These are phyloP conservation scores for Colletotrichum musae DNA, from an alignment of 2,329 filamentous ascomycete species.

Conservation along the genomic window DNA sequence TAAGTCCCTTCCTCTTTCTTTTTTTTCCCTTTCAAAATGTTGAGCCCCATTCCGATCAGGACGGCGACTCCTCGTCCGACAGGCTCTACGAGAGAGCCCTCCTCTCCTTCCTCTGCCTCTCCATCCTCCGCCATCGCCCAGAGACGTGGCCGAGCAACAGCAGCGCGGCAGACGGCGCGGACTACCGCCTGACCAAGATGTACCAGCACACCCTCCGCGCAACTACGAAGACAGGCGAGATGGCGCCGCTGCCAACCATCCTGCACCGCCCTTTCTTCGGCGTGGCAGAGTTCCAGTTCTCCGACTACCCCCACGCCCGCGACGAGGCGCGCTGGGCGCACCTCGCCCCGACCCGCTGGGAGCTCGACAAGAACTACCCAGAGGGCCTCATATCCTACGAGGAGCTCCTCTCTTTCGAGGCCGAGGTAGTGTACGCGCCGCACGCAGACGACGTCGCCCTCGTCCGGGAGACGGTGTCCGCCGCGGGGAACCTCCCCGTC, in stretches of 20 bases:
- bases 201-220: conserved; percentile 41
- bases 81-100: not conserved
- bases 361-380: conserved; percentile 12
- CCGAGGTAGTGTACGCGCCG: conserved; percentile 6
- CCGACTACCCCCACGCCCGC: not conserved
- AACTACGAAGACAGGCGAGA: conserved; percentile 12
- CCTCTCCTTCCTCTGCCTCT: conserved; percentile 40
- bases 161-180: not conserved
- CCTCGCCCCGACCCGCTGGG: not conserved
- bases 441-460: conserved; percentile 16
- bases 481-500: conserved; percentile 34
- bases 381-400: conserved; percentile 33
- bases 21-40: not conserved
- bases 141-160: conserved; percentile 28
- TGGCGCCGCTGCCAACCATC: conserved; percentile 30
- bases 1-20: not conserved
- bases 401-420: conserved; percentile 28
- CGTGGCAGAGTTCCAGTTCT: conserved; percentile 38
- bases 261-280: conserved; percentile 44
- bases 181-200: conserved; percentile 41
- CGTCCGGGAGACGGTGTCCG: not conserved
- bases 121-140: conserved; percentile 42
- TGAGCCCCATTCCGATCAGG: too few relatives aligned
- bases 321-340: not conserved
- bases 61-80: not conserved